phyloP scores from a whole-genome alignment of 2,329 filamentous ascomycete species.

The Pestalotiopsis sp. region DNA sequence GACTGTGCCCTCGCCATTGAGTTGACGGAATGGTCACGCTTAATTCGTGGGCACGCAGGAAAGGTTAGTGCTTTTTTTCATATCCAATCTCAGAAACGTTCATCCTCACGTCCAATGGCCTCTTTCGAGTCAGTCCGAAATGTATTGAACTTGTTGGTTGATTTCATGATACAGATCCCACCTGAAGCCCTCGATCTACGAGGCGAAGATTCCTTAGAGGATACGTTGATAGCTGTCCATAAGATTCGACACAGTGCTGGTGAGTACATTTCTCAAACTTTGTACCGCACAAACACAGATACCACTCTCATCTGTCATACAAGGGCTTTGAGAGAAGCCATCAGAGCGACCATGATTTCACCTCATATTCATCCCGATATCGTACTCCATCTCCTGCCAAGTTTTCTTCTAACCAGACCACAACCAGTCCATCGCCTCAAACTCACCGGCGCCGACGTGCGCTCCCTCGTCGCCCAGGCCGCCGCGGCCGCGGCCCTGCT shows the following conservation, averaged over 20 bases:
- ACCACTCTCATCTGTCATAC: too few species aligned
- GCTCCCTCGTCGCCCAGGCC: constrained; percentile 22
- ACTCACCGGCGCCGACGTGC: background rate
- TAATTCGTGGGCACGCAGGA: constrained; percentile 23
- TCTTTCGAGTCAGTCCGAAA: too few species aligned
- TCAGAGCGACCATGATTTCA: too few species aligned
- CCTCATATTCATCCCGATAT: too few species aligned
- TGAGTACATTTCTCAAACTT: background rate
- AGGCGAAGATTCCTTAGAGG: background rate
- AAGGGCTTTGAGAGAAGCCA: too few species aligned
- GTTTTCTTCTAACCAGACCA: background rate
- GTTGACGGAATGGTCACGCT: constrained; percentile 35
- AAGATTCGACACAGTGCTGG: background rate
- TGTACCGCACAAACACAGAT: too few species aligned
- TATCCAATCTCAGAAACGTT: too few species aligned
- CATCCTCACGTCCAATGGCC: too few species aligned
- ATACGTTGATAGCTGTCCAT: background rate
- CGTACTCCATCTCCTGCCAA: background rate
- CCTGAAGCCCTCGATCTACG: background rate
- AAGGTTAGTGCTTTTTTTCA: background rate
- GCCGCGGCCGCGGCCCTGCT: constrained; percentile 29
- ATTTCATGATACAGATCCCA: constrained; percentile 9
- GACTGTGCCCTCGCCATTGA: constrained; percentile 37
- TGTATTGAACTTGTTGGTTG: background rate
- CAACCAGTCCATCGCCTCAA: background rate